Percentiles rank a stretch among this genome's conserved stretches.
phyloP scores from a whole-genome alignment of 768 basidiomycete species.

The Cubamyces lactineus region DNA sequence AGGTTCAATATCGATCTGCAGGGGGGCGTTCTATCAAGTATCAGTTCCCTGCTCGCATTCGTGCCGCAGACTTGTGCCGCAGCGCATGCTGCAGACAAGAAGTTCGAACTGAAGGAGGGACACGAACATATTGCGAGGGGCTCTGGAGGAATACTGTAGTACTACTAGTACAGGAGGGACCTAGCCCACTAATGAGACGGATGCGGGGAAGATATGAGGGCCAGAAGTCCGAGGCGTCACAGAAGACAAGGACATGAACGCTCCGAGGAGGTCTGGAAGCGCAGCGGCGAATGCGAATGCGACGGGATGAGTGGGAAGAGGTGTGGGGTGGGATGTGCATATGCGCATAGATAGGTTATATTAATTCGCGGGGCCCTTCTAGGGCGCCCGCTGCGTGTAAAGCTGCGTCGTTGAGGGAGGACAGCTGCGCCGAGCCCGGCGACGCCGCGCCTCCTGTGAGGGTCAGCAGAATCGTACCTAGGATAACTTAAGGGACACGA shows the following conservation, averaged over 20 bases:
- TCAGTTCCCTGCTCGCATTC: neutral
- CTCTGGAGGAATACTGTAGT: neutral
- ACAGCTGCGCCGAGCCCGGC: constrained; percentile 11
- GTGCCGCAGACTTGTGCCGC: no score
- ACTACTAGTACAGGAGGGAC: constrained; percentile 14
- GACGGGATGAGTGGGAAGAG: neutral
- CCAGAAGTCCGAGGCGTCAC: neutral
- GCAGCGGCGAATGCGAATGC: constrained; percentile 1
- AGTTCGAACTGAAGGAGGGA: neutral
- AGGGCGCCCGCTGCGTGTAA: constrained; percentile 11
- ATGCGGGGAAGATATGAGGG: neutral
- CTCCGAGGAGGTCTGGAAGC: constrained; percentile 3
- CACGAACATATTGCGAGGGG: neutral
- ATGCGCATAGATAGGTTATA: constrained; percentile 22
- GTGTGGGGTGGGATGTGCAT: constrained; percentile 8
- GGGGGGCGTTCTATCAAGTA: neutral
- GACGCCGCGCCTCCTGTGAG: constrained; percentile 1
- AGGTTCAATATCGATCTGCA: neutral
- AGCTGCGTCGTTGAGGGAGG: neutral
- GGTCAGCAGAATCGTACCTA: constrained; percentile 1
- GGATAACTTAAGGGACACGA: constrained; percentile 11
- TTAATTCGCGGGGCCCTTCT: constrained; percentile 21
- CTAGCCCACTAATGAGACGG: neutral
- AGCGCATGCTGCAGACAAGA: no score
- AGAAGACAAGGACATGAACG: constrained; percentile 6